A percentile compares a stretch with the other conserved stretches of the same genome.
phyloP scores from a whole-genome alignment of 768 basidiomycete species.

The Hypholoma fasciculare region DNA sequence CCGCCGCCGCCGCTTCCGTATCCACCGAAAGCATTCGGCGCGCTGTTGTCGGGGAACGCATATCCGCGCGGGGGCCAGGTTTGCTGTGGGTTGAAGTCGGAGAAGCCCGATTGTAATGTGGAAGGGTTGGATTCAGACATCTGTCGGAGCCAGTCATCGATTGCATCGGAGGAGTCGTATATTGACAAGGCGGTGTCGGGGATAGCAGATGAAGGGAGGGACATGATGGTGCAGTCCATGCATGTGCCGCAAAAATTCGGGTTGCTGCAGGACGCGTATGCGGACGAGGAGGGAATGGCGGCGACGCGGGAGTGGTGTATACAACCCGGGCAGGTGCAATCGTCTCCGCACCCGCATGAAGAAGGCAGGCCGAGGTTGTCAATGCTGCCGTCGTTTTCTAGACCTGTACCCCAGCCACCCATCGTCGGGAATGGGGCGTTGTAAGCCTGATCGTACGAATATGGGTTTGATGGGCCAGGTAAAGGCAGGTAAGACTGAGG shows the following conservation, averaged over 20 bases:
- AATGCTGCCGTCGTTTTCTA: constrained; percentile 16
- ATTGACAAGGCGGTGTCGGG: constrained; percentile 41
- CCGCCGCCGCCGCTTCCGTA: no score
- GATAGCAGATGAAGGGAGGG: constrained; percentile 39
- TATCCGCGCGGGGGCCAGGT: not conserved
- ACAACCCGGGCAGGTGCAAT: constrained; percentile 67
- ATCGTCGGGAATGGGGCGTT: constrained; percentile 24
- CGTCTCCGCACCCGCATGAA: constrained; percentile 61
- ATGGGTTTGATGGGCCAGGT: constrained; percentile 19
- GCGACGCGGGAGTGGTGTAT: constrained; percentile 47
- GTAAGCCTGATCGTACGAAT: constrained; percentile 22
- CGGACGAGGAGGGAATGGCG: constrained; percentile 30
- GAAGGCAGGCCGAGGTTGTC: constrained; percentile 37
- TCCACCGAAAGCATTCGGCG: not conserved
- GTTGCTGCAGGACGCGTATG: constrained; percentile 37
- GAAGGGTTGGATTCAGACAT: constrained; percentile 29
- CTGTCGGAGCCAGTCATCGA: constrained; percentile 68
- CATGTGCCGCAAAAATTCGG: constrained; percentile 44
- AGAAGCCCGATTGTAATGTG: constrained; percentile 9
- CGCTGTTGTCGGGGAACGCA: not conserved
- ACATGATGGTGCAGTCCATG: constrained; percentile 63
- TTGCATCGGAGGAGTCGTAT: constrained; percentile 43
- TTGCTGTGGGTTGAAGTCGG: constrained; percentile 14
- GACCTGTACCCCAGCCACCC: constrained; percentile 29
- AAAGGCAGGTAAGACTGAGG: constrained; percentile 23